Evolutionary conservation across 225 moss, liverwort and hornwort genomes (phyloP), one percentile per base, ranked within the genome.

Genomic region (Neckera pumila): DNA sequence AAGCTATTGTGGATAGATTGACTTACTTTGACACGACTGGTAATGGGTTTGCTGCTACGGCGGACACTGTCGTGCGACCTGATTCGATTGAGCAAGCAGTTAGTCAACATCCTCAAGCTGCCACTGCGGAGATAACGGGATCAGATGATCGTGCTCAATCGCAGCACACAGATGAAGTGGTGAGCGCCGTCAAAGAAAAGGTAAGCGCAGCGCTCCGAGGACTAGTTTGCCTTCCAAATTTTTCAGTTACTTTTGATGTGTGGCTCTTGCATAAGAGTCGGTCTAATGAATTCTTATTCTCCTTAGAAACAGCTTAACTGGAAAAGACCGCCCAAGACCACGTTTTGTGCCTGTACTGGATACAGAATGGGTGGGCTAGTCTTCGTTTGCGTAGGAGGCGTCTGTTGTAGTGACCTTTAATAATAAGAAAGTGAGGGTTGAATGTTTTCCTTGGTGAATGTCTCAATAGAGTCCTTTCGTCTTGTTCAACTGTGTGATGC

Each of bases 1-100:
- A 99, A 90, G 93, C 87, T 38, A 96, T 99, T 90, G 92, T 99
- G 82, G 94, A 99, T 78, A 96, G 94, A 80, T 91, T 99, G 38
- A 96, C 93, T 23, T 66, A 91, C 70, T 89, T 91, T 84, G 96
- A 95, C 80, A 69, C 89, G 74, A 76, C 88, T 85, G 82, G 88
- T 85, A 97, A 90, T 90, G 95, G 93, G 25, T 94, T 84, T 38
- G 71, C 94, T 65, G 90, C 79, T 38, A 53, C 85, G 86, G 91
- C 75, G 90, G 96, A 92, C 40, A 80, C 90, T 79, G 57, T 87
- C 53, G 91, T 92, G 67, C 92, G 91, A 82, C 87, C 89, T 84
- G 94, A 95, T 88, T 88, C 84, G 77, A 85, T 86, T 82, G 93
- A 90, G 58, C 92, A 92, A 81, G 85, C 88, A 73, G 85, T 80